Percentiles rank a stretch among this genome's conserved stretches.
Evolutionary conservation across 2,329 filamentous ascomycete genomes (phyloP).

Genomic region (Thielaviopsis ethacetica): DNA sequence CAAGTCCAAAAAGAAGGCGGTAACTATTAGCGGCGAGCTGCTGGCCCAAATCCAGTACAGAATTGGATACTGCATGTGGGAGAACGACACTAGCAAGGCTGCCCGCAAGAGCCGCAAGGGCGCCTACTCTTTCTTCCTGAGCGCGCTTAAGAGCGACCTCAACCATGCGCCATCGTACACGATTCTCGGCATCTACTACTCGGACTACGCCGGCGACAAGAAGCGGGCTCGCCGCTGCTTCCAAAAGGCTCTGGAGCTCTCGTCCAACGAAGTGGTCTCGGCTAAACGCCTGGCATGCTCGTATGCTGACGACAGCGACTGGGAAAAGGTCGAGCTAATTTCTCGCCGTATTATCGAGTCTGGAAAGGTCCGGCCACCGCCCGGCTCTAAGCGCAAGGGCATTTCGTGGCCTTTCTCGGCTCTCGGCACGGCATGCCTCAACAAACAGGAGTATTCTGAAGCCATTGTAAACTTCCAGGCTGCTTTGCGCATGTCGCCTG

Average conservation of each 20-base stretch:
- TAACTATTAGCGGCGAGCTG: constrained; percentile 40
- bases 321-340: constrained; percentile 90
- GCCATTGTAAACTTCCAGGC: constrained; percentile 86
- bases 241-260: constrained; percentile 89
- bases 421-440: constrained; percentile 83
- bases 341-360: constrained; percentile 84
- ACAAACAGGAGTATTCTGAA: constrained; percentile 77
- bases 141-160: constrained; percentile 69
- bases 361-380: constrained; percentile 78
- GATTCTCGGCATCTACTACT: constrained; percentile 76
- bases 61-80: constrained; percentile 76
- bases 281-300: constrained; percentile 72
- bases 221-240: constrained; percentile 82
- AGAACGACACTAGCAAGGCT: constrained; percentile 54
- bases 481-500: constrained; percentile 64
- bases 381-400: constrained; percentile 82
- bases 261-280: constrained; percentile 67
- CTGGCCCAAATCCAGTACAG: constrained; percentile 75
- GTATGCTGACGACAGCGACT: constrained; percentile 82
- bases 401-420: constrained; percentile 95
- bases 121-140: constrained; percentile 70
- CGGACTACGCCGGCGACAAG: constrained; percentile 77
- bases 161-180: constrained; percentile 86
- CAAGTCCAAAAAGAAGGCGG: constrained; percentile 41
- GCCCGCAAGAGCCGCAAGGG: constrained; percentile 67